These are phyloP conservation scores for Penicillium janthinellum DNA, from an alignment of 2,329 filamentous ascomycete species.

Conservation along the genomic window DNA sequence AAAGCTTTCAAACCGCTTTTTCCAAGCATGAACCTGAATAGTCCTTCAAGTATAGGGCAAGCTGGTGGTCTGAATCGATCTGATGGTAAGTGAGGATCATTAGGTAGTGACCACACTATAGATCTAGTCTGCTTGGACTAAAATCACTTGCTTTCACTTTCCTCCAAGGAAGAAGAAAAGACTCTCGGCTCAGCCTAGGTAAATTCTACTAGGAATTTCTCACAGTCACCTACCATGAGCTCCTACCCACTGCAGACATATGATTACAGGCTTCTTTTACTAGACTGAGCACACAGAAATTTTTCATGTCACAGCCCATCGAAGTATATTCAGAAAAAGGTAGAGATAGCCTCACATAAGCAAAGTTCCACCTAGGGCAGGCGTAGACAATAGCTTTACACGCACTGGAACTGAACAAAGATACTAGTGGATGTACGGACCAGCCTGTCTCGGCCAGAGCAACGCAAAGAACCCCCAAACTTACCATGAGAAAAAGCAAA, in stretches of 20 bases:
- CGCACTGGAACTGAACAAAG: background rate
- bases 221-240: too few species aligned
- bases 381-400: background rate
- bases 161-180: too few species aligned
- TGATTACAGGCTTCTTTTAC: background rate
- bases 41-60: too few species aligned
- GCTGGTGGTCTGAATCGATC: background rate
- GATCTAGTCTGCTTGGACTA: too few species aligned
- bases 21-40: background rate
- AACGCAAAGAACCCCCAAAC: background rate
- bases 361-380: background rate
- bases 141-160: too few species aligned
- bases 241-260: too few species aligned
- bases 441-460: background rate
- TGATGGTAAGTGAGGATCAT: background rate
- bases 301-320: background rate
- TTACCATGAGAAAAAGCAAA: conserved; percentile 4
- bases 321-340: background rate
- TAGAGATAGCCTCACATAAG: background rate
- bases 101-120: background rate
- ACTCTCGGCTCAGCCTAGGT: too few species aligned
- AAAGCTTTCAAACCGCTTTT: background rate
- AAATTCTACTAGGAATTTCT: too few species aligned
- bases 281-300: background rate
- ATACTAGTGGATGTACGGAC: background rate